These are phyloP conservation scores for Trifolium fragiferum DNA, from an alignment of 306 rosid species.

Conservation along the genomic window DNA sequence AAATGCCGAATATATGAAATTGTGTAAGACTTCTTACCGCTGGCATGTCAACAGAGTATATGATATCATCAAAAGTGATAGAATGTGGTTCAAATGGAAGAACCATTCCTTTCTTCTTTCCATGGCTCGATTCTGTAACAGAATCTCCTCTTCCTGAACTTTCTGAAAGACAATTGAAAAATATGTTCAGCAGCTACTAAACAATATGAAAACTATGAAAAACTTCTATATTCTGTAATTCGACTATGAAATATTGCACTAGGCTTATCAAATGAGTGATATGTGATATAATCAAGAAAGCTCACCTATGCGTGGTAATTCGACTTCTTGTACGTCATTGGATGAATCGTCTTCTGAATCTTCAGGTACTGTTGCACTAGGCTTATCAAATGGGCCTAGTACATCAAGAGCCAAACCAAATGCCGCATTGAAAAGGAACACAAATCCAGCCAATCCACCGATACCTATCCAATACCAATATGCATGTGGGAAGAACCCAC, in stretches of 20 bases:
- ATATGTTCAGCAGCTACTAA: slow-evolving; percentile 22
- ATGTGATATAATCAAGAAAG: slow-evolving; percentile 12
- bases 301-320: slow-evolving; percentile 51
- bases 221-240: no score
- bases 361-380: slow-evolving; percentile 42
- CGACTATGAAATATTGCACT: no score
- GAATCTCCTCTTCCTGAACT: slow-evolving; percentile 32
- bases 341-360: slow-evolving; percentile 39
- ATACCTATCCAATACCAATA: slow-evolving; percentile 66
- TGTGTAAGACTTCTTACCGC: slow-evolving; percentile 45
- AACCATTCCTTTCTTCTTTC: slow-evolving; percentile 61
- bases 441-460: slow-evolving; percentile 46
- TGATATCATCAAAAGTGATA: slow-evolving; percentile 58
- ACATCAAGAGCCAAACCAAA: slow-evolving; percentile 41
- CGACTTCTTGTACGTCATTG: slow-evolving; percentile 33
- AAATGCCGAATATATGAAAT: slow-evolving; percentile 4
- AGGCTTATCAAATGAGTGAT: no score
- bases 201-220: background rate
- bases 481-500: slow-evolving; percentile 48
- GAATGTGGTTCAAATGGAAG: slow-evolving; percentile 66
- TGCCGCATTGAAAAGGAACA: slow-evolving; percentile 38
- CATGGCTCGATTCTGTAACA: slow-evolving; percentile 40
- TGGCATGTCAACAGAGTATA: slow-evolving; percentile 71
- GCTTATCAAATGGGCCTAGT: slow-evolving; percentile 56
- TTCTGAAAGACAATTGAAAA: slow-evolving; percentile 43